phyloP scores from a whole-genome alignment of 176 grass and related monocot genomes.

The Carex cristatella region DNA sequence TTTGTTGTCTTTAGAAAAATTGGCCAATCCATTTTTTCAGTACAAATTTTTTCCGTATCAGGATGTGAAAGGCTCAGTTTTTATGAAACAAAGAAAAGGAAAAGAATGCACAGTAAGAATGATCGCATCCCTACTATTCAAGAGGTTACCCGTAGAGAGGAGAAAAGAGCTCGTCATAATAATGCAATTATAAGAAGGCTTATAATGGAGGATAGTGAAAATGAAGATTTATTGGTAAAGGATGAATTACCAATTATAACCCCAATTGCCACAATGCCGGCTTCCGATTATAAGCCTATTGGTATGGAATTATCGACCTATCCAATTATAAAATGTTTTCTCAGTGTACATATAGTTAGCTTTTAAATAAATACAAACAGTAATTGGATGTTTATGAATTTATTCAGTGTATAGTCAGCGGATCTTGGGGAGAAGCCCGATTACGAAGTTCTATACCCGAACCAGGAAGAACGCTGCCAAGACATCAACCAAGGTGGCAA shows the following conservation, averaged over 20 bases:
- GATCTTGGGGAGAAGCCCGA: too few relatives aligned
- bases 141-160: not conserved
- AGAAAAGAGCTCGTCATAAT: not conserved
- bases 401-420: too few relatives aligned
- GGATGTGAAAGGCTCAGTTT: conserved; percentile 44
- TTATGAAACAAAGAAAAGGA: conserved; percentile 44
- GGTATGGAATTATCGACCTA: too few relatives aligned
- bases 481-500: too few relatives aligned
- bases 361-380: too few relatives aligned
- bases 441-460: too few relatives aligned
- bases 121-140: not conserved
- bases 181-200: not conserved
- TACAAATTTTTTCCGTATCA: conserved; percentile 50
- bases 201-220: not conserved
- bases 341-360: too few relatives aligned
- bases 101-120: not conserved
- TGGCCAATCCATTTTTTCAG: conserved; percentile 38
- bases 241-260: not conserved
- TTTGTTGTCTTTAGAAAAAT: conserved; percentile 59
- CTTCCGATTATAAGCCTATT: not conserved
- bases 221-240: not conserved
- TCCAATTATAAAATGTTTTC: too few relatives aligned
- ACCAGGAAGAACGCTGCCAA: too few relatives aligned
- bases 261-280: not conserved
- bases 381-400: too few relatives aligned